Evolutionary conservation across 208 protist genomes (phyloP), one percentile per base, ranked within the genome.

Genomic region (Balamuthia mandrillaris): DNA sequence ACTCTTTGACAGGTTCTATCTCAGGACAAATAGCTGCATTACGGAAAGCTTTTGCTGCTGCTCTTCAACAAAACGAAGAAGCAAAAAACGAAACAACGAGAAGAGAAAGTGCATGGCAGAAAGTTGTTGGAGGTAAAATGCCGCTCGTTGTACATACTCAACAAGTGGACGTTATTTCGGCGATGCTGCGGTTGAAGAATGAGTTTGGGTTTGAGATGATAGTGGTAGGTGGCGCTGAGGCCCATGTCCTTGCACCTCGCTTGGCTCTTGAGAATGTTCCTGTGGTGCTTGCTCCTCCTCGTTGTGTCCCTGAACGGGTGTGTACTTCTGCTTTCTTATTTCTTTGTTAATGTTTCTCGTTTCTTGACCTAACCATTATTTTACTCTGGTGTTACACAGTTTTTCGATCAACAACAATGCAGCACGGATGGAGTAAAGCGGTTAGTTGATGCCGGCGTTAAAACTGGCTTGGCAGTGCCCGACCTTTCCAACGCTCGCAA

Each of bases 121-220:
- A 12, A 12, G 66, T 39, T 49, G 7, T n/a, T 77, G 10, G 49
- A 39, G 33, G 66, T 10, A 27, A 77, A 27, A 14, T 77, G 39
- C 66, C 66, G 9, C 33, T 77, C 12, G 66, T 77, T 9, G 66
- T 77, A 10, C 9, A 14, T 51, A 39, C 66, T 9, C 12, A 14
- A 16, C 66, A 77, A 24, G 66, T 39, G 12, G 66, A 77, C 29
- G 66, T 51, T 24, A 77, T 77, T 18, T 24, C 66, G 33, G 29
- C 21, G 21, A 39, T 39, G 14, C 12, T 77, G 9, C 31, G 66
- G n/a, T 39, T 77, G 33, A 77, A 51, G 42, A 56, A 49, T 56
- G 27, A 77, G 42, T 77, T 77, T 27, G 33, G 24, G 27, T 77
- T 77, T 77, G 66, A 65, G 66, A n/a, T 77, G 66, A 77, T 51